phyloP scores from a whole-genome alignment of 768 basidiomycete genomes.

The Boletus reticulatus region DNA sequence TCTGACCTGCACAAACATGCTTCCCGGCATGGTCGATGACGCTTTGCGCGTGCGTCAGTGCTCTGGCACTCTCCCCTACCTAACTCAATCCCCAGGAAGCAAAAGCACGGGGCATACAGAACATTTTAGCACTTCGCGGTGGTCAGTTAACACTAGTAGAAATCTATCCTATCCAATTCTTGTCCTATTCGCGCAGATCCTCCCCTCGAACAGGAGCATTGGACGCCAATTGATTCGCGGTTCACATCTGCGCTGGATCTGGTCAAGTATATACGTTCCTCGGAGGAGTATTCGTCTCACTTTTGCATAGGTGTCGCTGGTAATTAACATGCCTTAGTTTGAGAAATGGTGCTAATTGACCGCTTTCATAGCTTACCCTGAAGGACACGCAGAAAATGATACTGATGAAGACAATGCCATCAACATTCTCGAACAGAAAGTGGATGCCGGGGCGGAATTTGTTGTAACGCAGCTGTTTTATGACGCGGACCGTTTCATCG shows the following conservation, averaged over 20 bases:
- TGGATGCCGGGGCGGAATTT: slow-evolving; percentile 94
- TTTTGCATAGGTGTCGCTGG: slow-evolving; percentile 97
- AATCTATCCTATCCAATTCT: background rate
- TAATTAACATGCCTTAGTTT: slow-evolving; percentile 26
- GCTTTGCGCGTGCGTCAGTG: slow-evolving; percentile 65
- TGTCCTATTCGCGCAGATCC: slow-evolving; percentile 57
- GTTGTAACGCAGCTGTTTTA: slow-evolving; percentile 97
- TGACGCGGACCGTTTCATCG: slow-evolving; percentile 83
- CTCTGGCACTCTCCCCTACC: background rate
- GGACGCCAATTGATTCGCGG: slow-evolving; percentile 80
- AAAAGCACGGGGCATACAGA: slow-evolving; percentile 79
- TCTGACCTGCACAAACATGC: slow-evolving; percentile 97
- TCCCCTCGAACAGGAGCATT: slow-evolving; percentile 90
- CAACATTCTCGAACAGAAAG: slow-evolving; percentile 74
- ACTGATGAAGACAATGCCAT: slow-evolving; percentile 63
- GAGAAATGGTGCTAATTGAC: background rate
- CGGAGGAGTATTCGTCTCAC: slow-evolving; percentile 71
- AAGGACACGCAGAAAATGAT: slow-evolving; percentile 71
- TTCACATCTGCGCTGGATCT: slow-evolving; percentile 87
- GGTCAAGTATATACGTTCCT: slow-evolving; percentile 83
- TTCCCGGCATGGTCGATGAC: slow-evolving; percentile 80
- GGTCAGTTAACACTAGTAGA: slow-evolving; percentile 43
- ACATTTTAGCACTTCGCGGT: slow-evolving; percentile 89
- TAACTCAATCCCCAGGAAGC: slow-evolving; percentile 52
- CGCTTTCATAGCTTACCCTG: slow-evolving; percentile 71